phyloP scores from a whole-genome alignment of 2,329 filamentous ascomycete genomes.

The Torrubiella hemipterigena region DNA sequence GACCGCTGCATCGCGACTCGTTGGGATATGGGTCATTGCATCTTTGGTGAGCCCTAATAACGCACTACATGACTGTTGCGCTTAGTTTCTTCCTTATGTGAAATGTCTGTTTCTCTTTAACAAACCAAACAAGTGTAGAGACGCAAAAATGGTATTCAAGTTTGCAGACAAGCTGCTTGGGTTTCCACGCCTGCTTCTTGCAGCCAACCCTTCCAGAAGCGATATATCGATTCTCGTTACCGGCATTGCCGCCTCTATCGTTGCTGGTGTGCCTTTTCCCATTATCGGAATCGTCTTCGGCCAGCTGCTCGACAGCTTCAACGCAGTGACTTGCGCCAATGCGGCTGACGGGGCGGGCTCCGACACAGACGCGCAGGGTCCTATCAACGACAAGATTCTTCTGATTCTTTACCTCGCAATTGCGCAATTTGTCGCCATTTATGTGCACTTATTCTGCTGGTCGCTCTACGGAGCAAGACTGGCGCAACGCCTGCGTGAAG shows the following conservation, averaged over 20 bases:
- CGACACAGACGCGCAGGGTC: conserved; percentile 1
- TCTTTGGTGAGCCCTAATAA: no score
- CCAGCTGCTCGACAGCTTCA: conserved; percentile 42
- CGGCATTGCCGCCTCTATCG: conserved; percentile 29
- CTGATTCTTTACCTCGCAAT: conserved; percentile 47
- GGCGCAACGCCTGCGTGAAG: conserved; percentile 42
- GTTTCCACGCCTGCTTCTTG: conserved; percentile 24
- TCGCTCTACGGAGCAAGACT: conserved; percentile 43
- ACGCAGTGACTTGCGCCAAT: conserved; percentile 31
- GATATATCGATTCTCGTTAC: conserved; percentile 19
- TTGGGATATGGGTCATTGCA: no score
- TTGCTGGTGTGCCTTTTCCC: conserved; percentile 43
- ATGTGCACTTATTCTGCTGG: conserved; percentile 47
- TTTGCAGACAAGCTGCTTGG: conserved; percentile 8
- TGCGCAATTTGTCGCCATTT: conserved; percentile 45
- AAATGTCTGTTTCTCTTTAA: no score
- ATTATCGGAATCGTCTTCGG: conserved; percentile 46
- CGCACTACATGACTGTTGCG: no score
- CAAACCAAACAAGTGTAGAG: no score
- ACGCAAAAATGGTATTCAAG: neutral
- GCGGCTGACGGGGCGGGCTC: neutral
- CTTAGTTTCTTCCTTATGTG: no score
- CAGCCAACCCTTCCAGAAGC: conserved; percentile 20
- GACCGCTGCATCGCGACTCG: no score
- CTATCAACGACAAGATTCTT: conserved; percentile 38